Conservation (phyloP, 2,329 filamentous ascomycete species). For the Metarhizium humberi region DNA sequence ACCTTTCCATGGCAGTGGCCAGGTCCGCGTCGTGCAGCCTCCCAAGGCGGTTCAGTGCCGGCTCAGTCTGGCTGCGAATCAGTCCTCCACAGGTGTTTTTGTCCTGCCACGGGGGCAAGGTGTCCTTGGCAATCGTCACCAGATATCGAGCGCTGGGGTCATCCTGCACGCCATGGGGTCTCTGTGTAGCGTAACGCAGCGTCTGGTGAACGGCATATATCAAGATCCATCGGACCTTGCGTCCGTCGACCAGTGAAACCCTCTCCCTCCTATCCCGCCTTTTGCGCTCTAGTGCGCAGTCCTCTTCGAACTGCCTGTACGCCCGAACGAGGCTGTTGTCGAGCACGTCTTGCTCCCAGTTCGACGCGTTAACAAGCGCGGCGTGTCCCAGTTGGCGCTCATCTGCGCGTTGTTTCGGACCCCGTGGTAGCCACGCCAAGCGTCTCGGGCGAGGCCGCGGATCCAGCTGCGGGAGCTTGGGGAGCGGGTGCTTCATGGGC, state of each 20-base stretch:
- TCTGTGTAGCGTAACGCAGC: slow-evolving; percentile 53
- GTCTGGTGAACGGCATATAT: slow-evolving; percentile 67
- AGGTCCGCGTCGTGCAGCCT: slow-evolving; percentile 8
- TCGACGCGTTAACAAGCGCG: slow-evolving; percentile 42
- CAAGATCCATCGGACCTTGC: slow-evolving; percentile 71
- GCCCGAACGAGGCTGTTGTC: slow-evolving; percentile 53
- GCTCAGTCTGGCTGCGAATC: slow-evolving; percentile 19
- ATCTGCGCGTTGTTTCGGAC: slow-evolving; percentile 36
- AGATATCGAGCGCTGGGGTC: slow-evolving; percentile 48
- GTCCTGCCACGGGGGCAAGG: slow-evolving; percentile 38
- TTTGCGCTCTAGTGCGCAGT: slow-evolving; percentile 36
- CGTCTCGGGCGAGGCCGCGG: slow-evolving; percentile 21
- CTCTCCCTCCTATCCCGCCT: slow-evolving; percentile 49
- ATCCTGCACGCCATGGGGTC: slow-evolving; percentile 53
- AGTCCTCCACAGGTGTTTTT: slow-evolving; percentile 17
- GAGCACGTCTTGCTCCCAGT: slow-evolving; percentile 29
- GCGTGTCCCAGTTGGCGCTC: slow-evolving; percentile 40
- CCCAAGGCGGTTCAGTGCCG: slow-evolving; percentile 9
- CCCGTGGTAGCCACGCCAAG: slow-evolving; percentile 31
- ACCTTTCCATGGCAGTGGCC: slow-evolving; percentile 8
- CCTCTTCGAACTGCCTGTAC: slow-evolving; percentile 62
- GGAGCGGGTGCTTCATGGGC: slow-evolving; percentile 55
- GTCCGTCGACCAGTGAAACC: slow-evolving; percentile 49
- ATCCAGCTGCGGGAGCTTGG: slow-evolving; percentile 48
- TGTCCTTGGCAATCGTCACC: slow-evolving; percentile 32